A percentile compares a stretch with the other conserved stretches of the same genome.
phyloP scores from a whole-genome alignment of 2,329 filamentous ascomycete genomes.

The Setomelanomma holmii region DNA sequence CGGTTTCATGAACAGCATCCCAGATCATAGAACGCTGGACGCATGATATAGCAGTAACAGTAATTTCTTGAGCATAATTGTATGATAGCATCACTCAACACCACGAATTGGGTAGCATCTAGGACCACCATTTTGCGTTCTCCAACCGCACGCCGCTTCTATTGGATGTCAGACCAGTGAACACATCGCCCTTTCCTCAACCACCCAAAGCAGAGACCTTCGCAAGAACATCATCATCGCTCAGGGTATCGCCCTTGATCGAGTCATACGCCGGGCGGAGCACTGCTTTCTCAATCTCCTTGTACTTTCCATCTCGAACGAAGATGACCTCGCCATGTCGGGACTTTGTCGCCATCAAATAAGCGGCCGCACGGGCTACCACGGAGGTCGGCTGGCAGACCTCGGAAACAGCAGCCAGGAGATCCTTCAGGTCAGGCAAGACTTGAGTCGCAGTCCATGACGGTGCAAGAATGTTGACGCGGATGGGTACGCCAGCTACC shows the following conservation, averaged over 20 bases:
- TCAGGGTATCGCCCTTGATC: constrained; percentile 24
- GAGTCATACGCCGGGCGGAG: constrained; percentile 25
- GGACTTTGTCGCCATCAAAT: constrained; percentile 58
- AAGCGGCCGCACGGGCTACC: constrained; percentile 58
- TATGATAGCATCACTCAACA: no score
- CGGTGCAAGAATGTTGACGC: constrained; percentile 64
- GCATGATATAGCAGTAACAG: no score
- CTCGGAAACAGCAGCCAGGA: constrained; percentile 46
- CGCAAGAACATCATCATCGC: constrained; percentile 29
- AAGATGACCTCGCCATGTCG: constrained; percentile 63
- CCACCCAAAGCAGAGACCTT: constrained; percentile 20
- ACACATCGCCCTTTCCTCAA: no score
- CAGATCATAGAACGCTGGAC: no score
- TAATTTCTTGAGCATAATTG: no score
- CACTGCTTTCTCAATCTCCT: constrained; percentile 60
- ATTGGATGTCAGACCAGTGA: no score
- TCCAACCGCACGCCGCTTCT: no score
- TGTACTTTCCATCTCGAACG: constrained; percentile 56
- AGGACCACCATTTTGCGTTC: no score
- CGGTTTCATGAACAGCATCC: no score
- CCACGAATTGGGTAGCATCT: no score
- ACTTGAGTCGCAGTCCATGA: constrained; percentile 63
- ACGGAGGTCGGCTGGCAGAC: constrained; percentile 53
- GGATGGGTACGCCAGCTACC: constrained; percentile 54
- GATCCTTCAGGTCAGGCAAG: constrained; percentile 53